Evolutionary conservation across 2,329 filamentous ascomycete genomes (phyloP), one percentile per base, ranked within the genome.

Genomic region (Dothideomycetes sp.): DNA sequence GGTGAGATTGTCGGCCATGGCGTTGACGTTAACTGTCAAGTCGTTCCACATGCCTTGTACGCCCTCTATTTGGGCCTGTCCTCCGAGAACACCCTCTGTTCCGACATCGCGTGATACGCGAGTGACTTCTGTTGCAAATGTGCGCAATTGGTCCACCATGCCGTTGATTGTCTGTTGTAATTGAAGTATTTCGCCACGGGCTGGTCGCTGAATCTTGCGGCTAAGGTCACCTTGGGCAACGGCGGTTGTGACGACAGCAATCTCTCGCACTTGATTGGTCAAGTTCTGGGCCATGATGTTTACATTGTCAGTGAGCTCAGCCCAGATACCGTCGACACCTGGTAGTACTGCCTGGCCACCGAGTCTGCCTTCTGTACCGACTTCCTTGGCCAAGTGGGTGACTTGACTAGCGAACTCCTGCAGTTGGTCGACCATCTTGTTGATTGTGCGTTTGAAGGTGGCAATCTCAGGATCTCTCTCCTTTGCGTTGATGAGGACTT

Each of bases 261-360:
- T 98, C 63, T 95, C 88, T 66, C 89, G 81, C 57, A 98, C 91
- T 68, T 98, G 89, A 4, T 91, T 94, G 3, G 89, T 96, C 52
- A 98, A 68, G 60, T 96, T 98, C 73, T 91, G 93, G 57, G 89
- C 89, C 89, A 98, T 96, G 51, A 88, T 84, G 64, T 98, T 98
- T 64, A 98, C 89, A 54, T 68, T 70, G 43, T 67, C 60, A 14
- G 89, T 96, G 52, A 96, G 69, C 66, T 96, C 89, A 57, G 94
- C 94, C 89, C 89, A 96, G 45, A 93, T 94, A 54, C 89, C 89
- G 61, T 91, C 86, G 41, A 96, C 89, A 41, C 88, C 89, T 49
- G 87, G 83, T 46, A 96, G 89, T 59, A 87, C 82, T 43, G 89
- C 89, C 60, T 96, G 89, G 32, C 89, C 89, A 53, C 89, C 89